phyloP scores from a whole-genome alignment of 345 rosid genomes.

The Populus simonii region DNA sequence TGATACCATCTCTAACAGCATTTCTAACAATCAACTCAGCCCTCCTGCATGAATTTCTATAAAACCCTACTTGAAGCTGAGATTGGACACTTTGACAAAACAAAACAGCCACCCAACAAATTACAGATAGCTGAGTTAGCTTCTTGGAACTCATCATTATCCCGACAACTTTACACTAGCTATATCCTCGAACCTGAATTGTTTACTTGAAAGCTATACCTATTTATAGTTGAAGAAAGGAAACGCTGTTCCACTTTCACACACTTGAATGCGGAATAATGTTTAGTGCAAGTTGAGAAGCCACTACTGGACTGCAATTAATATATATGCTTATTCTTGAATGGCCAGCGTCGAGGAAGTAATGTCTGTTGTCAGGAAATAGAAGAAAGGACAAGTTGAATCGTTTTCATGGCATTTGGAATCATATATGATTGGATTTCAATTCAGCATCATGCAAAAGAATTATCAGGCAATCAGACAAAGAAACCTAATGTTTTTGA shows the following conservation, averaged over 20 bases:
- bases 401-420: no score
- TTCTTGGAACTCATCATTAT: neutral
- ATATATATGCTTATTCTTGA: no score
- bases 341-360: no score
- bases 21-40: conserved; percentile 45
- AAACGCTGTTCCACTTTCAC: neutral
- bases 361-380: no score
- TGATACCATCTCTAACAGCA: conserved; percentile 35
- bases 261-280: neutral
- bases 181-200: neutral
- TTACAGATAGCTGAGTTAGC: neutral
- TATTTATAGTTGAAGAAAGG: neutral
- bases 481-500: no score
- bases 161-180: neutral
- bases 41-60: conserved; percentile 25
- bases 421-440: no score
- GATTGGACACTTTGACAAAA: conserved; percentile 22
- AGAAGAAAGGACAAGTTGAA: no score
- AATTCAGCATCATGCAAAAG: no score
- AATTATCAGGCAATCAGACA: no score
- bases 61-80: conserved; percentile 48
- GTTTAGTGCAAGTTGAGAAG: neutral
- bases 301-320: neutral
- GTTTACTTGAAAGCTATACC: neutral
- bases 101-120: conserved; percentile 1